A percentile compares a stretch with the other conserved stretches of the same genome.
Evolutionary conservation across 2,329 filamentous ascomycete species (phyloP).

Genomic region (Neofusicoccum kwambonambiense): DNA sequence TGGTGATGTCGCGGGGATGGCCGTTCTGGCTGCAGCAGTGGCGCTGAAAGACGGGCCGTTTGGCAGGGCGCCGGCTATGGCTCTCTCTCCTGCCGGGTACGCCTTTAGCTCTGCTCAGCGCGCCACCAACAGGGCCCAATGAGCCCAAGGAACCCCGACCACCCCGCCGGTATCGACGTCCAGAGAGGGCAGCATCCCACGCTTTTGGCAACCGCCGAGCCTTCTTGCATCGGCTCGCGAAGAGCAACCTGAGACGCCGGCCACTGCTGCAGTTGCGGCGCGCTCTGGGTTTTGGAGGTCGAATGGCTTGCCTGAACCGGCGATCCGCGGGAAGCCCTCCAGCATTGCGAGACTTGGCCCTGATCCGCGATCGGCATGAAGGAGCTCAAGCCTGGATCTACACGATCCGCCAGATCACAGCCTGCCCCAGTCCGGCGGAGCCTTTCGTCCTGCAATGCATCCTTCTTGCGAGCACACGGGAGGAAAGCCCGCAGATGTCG

Average conservation of each 20-base stretch:
- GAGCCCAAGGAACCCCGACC: neutral
- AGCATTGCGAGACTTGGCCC: neutral
- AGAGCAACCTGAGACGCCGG: neutral
- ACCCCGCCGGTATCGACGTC: neutral
- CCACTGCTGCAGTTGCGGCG: neutral
- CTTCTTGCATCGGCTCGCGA: neutral
- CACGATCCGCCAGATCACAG: slow-evolving; percentile 1
- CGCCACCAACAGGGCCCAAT: neutral
- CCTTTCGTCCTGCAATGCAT: neutral
- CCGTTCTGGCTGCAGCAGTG: neutral
- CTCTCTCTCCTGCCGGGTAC: neutral
- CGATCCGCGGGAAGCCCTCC: neutral
- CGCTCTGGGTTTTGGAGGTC: neutral
- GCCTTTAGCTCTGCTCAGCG: neutral
- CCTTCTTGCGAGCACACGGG: neutral
- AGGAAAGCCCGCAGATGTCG: neutral
- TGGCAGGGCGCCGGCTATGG: neutral
- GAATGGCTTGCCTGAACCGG: neutral
- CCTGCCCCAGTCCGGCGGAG: no score
- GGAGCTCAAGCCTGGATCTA: slow-evolving; percentile 1
- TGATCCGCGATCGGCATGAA: neutral
- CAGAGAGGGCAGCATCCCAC: neutral
- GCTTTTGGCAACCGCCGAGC: neutral
- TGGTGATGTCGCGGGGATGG: neutral
- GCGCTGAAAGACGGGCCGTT: slow-evolving; percentile 8